phyloP scores from a whole-genome alignment of 345 rosid genomes.

The Anacardium occidentale region DNA sequence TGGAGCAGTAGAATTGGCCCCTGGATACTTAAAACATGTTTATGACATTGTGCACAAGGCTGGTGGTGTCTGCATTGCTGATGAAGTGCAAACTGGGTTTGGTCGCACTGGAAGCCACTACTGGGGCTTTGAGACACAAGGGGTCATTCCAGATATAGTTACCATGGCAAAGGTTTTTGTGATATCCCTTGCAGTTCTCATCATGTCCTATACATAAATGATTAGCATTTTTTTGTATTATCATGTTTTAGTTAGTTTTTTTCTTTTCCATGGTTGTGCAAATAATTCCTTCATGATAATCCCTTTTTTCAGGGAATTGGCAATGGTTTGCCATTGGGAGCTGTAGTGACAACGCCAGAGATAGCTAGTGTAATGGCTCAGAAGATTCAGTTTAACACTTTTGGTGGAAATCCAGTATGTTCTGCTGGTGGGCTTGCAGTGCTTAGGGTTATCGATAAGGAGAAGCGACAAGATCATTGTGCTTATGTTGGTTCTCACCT shows the following conservation, averaged over 20 bases:
- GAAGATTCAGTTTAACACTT: slow-evolving; percentile 87
- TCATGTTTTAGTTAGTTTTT: neutral
- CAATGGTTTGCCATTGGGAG: slow-evolving; percentile 92
- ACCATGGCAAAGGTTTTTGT: slow-evolving; percentile 91
- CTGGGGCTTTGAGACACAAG: slow-evolving; percentile 95
- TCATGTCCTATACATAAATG: no score
- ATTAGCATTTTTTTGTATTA: neutral
- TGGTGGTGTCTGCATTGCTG: slow-evolving; percentile 92
- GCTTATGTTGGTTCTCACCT: slow-evolving; percentile 75
- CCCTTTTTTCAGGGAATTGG: slow-evolving; percentile 69
- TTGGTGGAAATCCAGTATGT: slow-evolving; percentile 97
- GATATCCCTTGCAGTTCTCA: neutral
- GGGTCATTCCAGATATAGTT: slow-evolving; percentile 89
- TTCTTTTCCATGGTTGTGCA: neutral
- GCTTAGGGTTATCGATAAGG: slow-evolving; percentile 81
- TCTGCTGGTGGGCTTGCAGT: slow-evolving; percentile 97
- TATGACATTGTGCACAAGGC: slow-evolving; percentile 80
- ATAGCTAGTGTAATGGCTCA: slow-evolving; percentile 85
- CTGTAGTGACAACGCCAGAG: slow-evolving; percentile 95
- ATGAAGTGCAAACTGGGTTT: slow-evolving; percentile 95
- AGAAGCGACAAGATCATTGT: slow-evolving; percentile 85
- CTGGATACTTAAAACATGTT: slow-evolving; percentile 78
- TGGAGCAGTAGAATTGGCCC: slow-evolving; percentile 94
- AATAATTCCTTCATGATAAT: slow-evolving; percentile 11
- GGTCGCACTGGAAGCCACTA: slow-evolving; percentile 93